Conservation (phyloP, 371 early-diverging fungal species). For the Dinochytrium kinnereticum region DNA sequence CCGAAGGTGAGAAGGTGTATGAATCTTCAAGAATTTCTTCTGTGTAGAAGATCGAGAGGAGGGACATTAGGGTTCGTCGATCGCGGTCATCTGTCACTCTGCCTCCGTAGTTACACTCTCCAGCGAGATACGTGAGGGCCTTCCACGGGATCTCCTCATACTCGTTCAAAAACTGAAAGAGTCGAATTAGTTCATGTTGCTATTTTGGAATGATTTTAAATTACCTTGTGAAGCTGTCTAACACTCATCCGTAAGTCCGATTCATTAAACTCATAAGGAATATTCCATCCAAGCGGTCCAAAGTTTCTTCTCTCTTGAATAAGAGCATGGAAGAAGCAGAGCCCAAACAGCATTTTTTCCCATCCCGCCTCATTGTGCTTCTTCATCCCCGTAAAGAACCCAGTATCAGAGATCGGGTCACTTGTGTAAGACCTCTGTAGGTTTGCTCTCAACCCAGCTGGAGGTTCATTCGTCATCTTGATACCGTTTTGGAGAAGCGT, state of each 20-base stretch:
- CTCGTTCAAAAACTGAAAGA: constrained; percentile 56
- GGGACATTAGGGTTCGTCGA: constrained; percentile 56
- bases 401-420: constrained; percentile 62
- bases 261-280: constrained; percentile 68
- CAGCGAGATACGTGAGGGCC: constrained; percentile 61
- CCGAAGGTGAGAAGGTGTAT: constrained; percentile 55
- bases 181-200: too few relatives aligned
- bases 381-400: constrained; percentile 56
- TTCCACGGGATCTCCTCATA: constrained; percentile 64
- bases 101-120: constrained; percentile 70
- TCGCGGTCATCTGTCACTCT: constrained; percentile 64
- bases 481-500: constrained; percentile 65
- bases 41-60: constrained; percentile 56
- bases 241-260: constrained; percentile 60
- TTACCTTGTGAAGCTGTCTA: constrained; percentile 61
- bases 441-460: constrained; percentile 61
- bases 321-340: constrained; percentile 66
- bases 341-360: constrained; percentile 62
- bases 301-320: constrained; percentile 67
- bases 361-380: constrained; percentile 46
- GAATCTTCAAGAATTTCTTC: constrained; percentile 53
- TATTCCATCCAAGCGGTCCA: constrained; percentile 69
- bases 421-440: constrained; percentile 55
- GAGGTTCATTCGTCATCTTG: constrained; percentile 69
- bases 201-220: too few relatives aligned